Base-by-base conservation (phyloP, 2,329 filamentous ascomycete genomes). In the Botryotinia convoluta region DNA sequence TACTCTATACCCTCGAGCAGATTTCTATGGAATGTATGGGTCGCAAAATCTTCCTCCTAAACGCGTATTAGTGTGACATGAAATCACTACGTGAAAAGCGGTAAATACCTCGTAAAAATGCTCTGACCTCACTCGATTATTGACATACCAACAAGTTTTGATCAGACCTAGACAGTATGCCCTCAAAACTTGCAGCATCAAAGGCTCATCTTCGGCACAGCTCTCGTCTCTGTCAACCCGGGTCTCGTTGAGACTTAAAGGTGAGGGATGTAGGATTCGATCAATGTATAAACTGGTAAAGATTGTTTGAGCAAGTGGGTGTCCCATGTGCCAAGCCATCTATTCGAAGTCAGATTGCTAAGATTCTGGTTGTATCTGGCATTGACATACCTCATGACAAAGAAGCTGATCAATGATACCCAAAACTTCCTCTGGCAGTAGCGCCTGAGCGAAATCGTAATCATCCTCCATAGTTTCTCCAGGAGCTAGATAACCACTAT, bases 291-390 rank as follows among this genome's bases (percentile, higher is more conserved):
- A 86, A 70, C 94, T 97, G 8, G 95, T 98, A 81, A 98, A 94
- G 1, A 99, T 84, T 0, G 96, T 98, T 81, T 98, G 96, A 1
- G 95, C 97, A 14, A 99, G 87, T 1, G 96, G 94, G 80, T 97
- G 95, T n/a, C 97, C 96, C 78, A 93, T 90, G 81, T 98, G 94
- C 95, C 97, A 99, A 75, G 94, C 93, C 89, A 97, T 97, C 91
- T 96, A 79, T 39, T 48, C 69, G 22, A 29, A 65, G 64, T 75
- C 54, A 75, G 71, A 42, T 35, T 51, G 61, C 29, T 63, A 26
- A n/a, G 54, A n/a, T 60, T 35, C 20, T n/a, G n/a, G 29, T 42
- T 29, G 8, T 54, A 20, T 45, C 18, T n/a, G 22, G 12, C 5
- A n/a, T 42, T 12, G 7, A 60, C 45, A 48, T 79, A 95, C 93